Evolutionary conservation across 2,329 filamentous ascomycete species (phyloP).

Genomic region (Ophiostoma quercus): DNA sequence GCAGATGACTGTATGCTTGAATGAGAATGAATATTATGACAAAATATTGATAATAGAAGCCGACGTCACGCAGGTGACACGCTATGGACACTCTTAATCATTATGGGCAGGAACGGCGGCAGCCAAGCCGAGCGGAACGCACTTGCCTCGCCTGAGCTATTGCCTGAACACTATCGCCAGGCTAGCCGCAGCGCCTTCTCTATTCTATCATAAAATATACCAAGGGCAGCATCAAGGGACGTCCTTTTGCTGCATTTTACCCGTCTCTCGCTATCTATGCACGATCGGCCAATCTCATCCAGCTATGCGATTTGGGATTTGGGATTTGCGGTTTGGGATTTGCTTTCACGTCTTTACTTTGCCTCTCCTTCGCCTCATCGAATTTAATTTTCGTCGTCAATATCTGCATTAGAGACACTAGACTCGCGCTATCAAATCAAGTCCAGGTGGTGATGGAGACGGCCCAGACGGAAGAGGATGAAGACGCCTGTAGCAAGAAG

Average conservation of each 20-base stretch:
- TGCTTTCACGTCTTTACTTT: neutral
- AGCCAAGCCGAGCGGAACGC: neutral
- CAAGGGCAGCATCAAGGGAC: neutral
- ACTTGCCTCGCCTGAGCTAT: neutral
- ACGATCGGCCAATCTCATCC: neutral
- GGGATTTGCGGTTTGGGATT: no score
- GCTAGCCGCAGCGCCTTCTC: neutral
- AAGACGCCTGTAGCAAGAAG: no score
- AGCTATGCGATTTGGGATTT: no score
- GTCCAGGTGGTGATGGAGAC: neutral
- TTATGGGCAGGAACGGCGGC: neutral
- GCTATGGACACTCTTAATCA: neutral
- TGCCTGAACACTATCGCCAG: neutral
- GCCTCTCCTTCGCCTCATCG: neutral
- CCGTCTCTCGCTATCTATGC: neutral
- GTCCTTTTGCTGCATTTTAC: constrained; percentile 4
- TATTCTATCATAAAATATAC: neutral
- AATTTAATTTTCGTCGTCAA: neutral
- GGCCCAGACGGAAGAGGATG: neutral
- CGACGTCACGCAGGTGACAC: constrained; percentile 6
- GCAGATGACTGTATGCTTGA: no score
- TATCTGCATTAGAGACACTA: neutral
- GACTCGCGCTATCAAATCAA: neutral
- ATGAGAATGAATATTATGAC: no score
- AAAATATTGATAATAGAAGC: neutral